Evolutionary conservation across 176 grass and related monocot species (phyloP), one percentile per base, ranked within the genome.

Genomic region (Aegilops speltoides): DNA sequence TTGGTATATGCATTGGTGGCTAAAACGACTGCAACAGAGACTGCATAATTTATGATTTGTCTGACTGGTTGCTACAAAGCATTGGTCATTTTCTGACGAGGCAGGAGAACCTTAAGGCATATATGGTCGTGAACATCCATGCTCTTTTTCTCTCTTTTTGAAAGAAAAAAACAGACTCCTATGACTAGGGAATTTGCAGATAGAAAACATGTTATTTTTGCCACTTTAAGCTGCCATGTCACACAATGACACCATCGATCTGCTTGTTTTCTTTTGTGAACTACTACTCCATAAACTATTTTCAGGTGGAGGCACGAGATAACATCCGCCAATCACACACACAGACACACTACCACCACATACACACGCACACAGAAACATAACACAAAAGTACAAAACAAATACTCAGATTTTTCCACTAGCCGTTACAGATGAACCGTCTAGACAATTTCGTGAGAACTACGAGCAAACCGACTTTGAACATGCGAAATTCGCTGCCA

Each of bases 71-170:
- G 6, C 16, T 63, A 41, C 24, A 52, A 89, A 73, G 76, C 41
- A 79, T 31, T 29, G 26, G 24, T 43, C 25, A 43, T 69, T 83
- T 68, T 89, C 43, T 68, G 20, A 81, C 45, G 68, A 85, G 46
- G 17, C 70, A 67, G 11, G 32, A 25, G 23, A 60, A 66, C 41
- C 11, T 31, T 29, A 57, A 88, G 13, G 32, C 64, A 41, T 19
- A 41, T 19, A 23, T 23, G 33, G 23, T 50, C 31, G 52, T 6
- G 33, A 73, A 73, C 70, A 29, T 33, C 46, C 82, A 80, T 67
- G 24, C 11, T 11, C 8, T 36, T 36, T 36, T 19, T 54, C 20
- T 33, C 23, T 12, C 23, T 33, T 60, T 25, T 34, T 3, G 4
- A 25, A 9, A 23, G 1, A 6, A 46, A n/a, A 75, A 26, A 24